phyloP scores from a whole-genome alignment of 1,284 basidiomycete species.

The Chalciporus sp. region DNA sequence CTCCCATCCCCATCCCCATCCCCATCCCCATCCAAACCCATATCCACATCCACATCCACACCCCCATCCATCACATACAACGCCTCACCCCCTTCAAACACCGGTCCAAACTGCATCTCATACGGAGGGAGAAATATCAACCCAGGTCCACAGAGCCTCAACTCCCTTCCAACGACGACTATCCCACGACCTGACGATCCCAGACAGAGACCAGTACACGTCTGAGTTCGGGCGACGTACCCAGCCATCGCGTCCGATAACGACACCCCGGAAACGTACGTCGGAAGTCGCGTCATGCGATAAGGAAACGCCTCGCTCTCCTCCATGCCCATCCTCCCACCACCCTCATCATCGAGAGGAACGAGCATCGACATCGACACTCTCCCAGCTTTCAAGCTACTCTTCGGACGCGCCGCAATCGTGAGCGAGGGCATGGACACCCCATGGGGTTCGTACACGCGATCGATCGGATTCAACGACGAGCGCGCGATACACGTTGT shows the following conservation, averaged over 20 bases:
- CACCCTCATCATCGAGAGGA: conserved; percentile 13
- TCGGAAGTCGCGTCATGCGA: conserved; percentile 16
- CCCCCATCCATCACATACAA: conserved; percentile 22
- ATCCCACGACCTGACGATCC: conserved; percentile 33
- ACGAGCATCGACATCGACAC: conserved; percentile 30
- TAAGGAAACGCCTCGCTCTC: conserved; percentile 21
- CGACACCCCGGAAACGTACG: conserved; percentile 4
- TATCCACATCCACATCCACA: neutral
- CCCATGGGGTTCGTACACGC: neutral
- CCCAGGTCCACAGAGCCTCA: conserved; percentile 27
- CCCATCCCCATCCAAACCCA: neutral
- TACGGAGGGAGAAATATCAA: conserved; percentile 27
- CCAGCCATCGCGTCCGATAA: neutral
- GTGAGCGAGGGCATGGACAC: conserved; percentile 19
- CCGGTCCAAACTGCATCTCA: conserved; percentile 33
- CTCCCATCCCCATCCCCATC: neutral
- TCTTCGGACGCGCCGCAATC: conserved; percentile 23
- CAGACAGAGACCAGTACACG: conserved; percentile 24
- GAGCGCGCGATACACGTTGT: conserved; percentile 27
- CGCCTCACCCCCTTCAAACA: conserved; percentile 25
- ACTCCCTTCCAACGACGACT: conserved; percentile 24
- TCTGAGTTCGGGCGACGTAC: neutral
- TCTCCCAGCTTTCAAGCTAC: conserved; percentile 4
- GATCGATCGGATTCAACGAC: neutral
- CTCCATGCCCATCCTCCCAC: neutral